Base-by-base conservation (phyloP, 1,284 basidiomycete genomes). In the Microbotryum scabiosae region DNA sequence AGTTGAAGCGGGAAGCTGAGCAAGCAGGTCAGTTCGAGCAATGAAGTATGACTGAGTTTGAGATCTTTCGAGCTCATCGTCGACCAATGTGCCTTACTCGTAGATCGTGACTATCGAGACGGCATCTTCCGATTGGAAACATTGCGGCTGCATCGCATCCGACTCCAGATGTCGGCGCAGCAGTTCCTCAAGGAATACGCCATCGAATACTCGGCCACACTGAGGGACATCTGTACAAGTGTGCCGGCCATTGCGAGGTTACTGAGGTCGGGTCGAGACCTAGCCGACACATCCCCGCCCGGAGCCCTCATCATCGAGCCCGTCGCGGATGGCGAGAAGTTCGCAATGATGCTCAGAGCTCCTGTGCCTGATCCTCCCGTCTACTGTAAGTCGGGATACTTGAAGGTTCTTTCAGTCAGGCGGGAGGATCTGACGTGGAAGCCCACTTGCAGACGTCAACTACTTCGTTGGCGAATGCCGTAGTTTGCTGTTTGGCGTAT, bases 121-220 rank as follows among this genome's bases (percentile, higher is more conserved):
- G 90, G 84, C 43, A 84, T 98, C 32, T 88, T 97, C 75, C 90
- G 91, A 82, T 78, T 94, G 26, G 94, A 99, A 78, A 97, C 94
- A 0, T 80, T 97, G 25, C 79, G 92, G 28, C 64, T 75, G 50
- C 71, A 74, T 51, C 66, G 70, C 26, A 65, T 70, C 20, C 68
- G 71, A 20, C 70, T 75, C 5, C 65, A 68, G 23, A 25, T 43
- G 4, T 62, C 66, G 5, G 63, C 64, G 2, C 44, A 51, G 5
- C 47, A 60, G 23, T 66, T 59, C 9, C 50, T 71, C 0, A 47
- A 46, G n/a, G 67, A 71, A 43, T 61, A 65, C 28, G 63, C 60
- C 14, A 45, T 28, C 21, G 70, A 69, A 43, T 49, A 70, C 12
- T 58, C 59, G 2, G 25, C 50, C 4, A 59, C 48, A 8, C 48